Base-by-base conservation (phyloP, 2,329 filamentous ascomycete genomes). In the Purpureocillium lavendulum region DNA sequence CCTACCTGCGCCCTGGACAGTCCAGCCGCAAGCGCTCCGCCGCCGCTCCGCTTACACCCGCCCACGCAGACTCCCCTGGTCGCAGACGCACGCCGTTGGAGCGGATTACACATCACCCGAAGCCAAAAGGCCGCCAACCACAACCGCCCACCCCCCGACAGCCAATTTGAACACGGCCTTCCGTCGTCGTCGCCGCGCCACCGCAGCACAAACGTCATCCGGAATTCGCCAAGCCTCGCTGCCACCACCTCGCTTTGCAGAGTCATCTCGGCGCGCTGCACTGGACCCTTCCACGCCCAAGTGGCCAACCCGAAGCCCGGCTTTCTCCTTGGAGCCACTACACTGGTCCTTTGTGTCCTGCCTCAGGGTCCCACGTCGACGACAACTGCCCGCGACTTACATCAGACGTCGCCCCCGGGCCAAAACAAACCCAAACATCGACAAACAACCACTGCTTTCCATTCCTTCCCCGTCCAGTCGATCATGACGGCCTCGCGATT, bases 401-500 rank as follows among this genome's bases (percentile, higher is more conserved):
- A 32, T 18, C 40, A 9, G 14, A 32, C 24, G 16, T 21, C 29
- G 36, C 21, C 21, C 21, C 21, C 21, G 21, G 21, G 5, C 21
- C 21, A 5, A 26, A 26, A 26, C 21, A 26, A 26, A 26, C 6
- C 21, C 21, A 26, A 26, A 26, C 21, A 26, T 26, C 21, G 21
- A 26, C 21, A 26, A 26, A 26, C 21, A 26, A 26, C 5, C 21
- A 26, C 21, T 26, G 10, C 10, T 26, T 26, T 6, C 42, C 40
- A 35, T 45, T 33, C 38, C 42, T 18, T 39, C 40, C 38, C 44
- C 47, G 39, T 38, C 44, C 48, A 46, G 28, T 56, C 49, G 48
- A 62, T 45, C 43, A 63, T 63, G 60, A 57, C 48, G 42, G 49
- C 45, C 45, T 39, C 44, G 42, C 49, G 48, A 35, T 62, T 63